These are phyloP conservation scores for Ceratocystis harringtonii DNA, from an alignment of 2,329 filamentous ascomycete genomes.

Conservation along the genomic window DNA sequence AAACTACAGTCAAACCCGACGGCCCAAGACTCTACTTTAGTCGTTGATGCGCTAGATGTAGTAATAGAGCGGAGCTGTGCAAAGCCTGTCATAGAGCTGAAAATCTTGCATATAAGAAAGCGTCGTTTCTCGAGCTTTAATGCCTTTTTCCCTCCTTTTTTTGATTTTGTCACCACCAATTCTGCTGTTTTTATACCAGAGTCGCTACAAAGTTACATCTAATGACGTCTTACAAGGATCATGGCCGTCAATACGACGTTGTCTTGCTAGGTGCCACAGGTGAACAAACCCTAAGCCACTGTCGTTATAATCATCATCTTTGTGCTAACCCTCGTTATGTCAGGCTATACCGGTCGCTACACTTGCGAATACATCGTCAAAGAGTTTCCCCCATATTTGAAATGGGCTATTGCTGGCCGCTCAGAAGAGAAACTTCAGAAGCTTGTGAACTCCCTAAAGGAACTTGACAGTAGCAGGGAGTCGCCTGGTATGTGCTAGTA, in stretches of 20 bases:
- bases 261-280: slow-evolving; percentile 44
- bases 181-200: not conserved
- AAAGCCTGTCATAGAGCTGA: not conserved
- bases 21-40: not conserved
- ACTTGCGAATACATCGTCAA: slow-evolving; percentile 60
- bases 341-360: slow-evolving; percentile 70
- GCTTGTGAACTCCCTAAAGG: slow-evolving; percentile 51
- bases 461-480: slow-evolving; percentile 48
- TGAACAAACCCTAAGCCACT: slow-evolving; percentile 24
- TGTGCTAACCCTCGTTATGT: not conserved
- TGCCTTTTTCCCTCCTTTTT: not conserved
- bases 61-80: not conserved
- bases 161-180: not conserved
- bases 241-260: slow-evolving; percentile 38
- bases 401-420: slow-evolving; percentile 78
- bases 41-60: not conserved
- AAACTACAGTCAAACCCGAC: not conserved
- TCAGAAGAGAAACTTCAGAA: slow-evolving; percentile 59
- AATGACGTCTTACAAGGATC: slow-evolving; percentile 36
- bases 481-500: slow-evolving; percentile 44
- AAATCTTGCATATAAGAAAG: not conserved
- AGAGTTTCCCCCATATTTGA: slow-evolving; percentile 57
- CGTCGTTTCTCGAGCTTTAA: not conserved
- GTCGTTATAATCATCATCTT: too few species aligned
- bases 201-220: slow-evolving; percentile 9